These are phyloP conservation scores for Zygosaccharomyces siamensis DNA, from an alignment of 805 yeast genomes.

Conservation along the genomic window DNA sequence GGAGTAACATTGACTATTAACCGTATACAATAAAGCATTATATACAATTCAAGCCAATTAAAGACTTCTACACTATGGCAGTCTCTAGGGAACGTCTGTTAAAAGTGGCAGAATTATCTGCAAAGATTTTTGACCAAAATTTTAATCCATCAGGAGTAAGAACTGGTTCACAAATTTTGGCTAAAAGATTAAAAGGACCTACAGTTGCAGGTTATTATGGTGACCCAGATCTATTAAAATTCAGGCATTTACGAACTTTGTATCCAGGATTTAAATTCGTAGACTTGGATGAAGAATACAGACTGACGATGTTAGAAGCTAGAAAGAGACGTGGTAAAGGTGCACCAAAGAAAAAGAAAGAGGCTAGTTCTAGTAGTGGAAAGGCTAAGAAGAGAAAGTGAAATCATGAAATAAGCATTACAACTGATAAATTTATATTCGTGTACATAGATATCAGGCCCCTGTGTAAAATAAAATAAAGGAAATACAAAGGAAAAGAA, in stretches of 20 bases:
- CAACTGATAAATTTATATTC: background rate
- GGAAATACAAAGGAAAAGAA: background rate
- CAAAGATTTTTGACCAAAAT: slow-evolving; percentile 62
- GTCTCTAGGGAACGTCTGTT: slow-evolving; percentile 44
- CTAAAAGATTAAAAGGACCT: slow-evolving; percentile 68
- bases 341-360: slow-evolving; percentile 73
- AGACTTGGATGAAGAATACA: slow-evolving; percentile 65
- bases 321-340: slow-evolving; percentile 86
- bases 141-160: slow-evolving; percentile 63
- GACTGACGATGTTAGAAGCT: slow-evolving; percentile 57
- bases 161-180: slow-evolving; percentile 68
- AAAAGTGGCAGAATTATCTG: slow-evolving; percentile 54
- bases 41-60: background rate
- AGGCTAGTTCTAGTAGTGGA: slow-evolving; percentile 36
- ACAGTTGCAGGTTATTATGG: slow-evolving; percentile 70
- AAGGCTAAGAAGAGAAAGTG: slow-evolving; percentile 38
- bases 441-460: slow-evolving; percentile 11
- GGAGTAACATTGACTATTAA: too few species aligned
- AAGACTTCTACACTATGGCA: slow-evolving; percentile 24
- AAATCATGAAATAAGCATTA: background rate
- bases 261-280: slow-evolving; percentile 47
- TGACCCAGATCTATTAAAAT: slow-evolving; percentile 61
- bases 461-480: background rate
- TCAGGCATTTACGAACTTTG: slow-evolving; percentile 52
- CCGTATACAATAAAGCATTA: too few species aligned